A percentile compares a stretch with the other conserved stretches of the same genome.
Conservation (phyloP, 2,329 filamentous ascomycete genomes). For the Ophiostoma fasciatum region DNA sequence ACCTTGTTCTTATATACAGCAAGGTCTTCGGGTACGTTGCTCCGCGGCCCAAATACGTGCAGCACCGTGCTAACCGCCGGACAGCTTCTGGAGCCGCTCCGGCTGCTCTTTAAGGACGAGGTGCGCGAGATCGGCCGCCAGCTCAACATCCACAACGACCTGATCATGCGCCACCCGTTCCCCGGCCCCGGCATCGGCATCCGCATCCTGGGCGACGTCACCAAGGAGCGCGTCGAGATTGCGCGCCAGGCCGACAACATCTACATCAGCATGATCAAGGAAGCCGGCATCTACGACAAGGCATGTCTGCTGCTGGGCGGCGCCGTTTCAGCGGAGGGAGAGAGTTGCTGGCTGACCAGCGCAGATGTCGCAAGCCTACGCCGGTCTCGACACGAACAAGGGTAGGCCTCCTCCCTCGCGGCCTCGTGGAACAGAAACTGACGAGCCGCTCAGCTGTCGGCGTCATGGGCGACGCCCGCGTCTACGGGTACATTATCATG, state of each 20-base stretch:
- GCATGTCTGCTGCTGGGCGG: too few species aligned
- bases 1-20: too few species aligned
- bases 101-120: constrained; percentile 65
- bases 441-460: too few species aligned
- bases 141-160: constrained; percentile 56
- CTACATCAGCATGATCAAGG: constrained; percentile 61
- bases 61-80: too few species aligned
- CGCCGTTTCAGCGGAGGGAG: too few species aligned
- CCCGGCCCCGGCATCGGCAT: constrained; percentile 47
- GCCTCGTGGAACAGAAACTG: too few species aligned
- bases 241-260: constrained; percentile 64
- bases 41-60: too few species aligned
- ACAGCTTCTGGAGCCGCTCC: constrained; percentile 66
- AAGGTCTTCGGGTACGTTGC: constrained; percentile 6
- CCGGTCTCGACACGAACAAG: constrained; percentile 27
- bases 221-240: constrained; percentile 62
- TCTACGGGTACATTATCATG: constrained; percentile 16
- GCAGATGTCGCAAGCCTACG: constrained; percentile 34
- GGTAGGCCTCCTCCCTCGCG: constrained; percentile 12
- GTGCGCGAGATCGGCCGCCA: constrained; percentile 55
- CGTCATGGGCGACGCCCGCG: constrained; percentile 23
- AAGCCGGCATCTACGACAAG: constrained; percentile 57
- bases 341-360: constrained; percentile 1
- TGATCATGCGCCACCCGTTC: constrained; percentile 50
- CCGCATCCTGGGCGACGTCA: constrained; percentile 73